A percentile compares a stretch with the other conserved stretches of the same genome.
phyloP scores from a whole-genome alignment of 495 filamentous ascomycete species.

The Pseudevernia furfuracea region DNA sequence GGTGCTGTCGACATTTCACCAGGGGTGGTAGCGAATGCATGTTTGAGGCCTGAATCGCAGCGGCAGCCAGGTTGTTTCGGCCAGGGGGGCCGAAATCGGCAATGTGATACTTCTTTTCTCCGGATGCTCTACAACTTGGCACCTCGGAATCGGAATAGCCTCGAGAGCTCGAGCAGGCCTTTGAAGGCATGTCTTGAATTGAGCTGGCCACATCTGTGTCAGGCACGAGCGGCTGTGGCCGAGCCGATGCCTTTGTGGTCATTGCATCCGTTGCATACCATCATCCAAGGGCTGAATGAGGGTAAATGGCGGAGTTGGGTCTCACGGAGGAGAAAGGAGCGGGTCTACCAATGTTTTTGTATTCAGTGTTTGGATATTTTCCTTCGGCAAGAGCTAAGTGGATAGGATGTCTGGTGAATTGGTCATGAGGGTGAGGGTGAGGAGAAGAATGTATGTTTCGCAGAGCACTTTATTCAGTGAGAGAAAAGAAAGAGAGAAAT shows the following conservation, averaged over 20 bases:
- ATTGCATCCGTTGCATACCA: slow-evolving; percentile 12
- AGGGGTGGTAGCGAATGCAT: slow-evolving; percentile 4
- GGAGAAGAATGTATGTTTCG: too few species aligned
- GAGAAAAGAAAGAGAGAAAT: too few species aligned
- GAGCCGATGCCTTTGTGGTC: slow-evolving; percentile 13
- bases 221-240: slow-evolving; percentile 12
- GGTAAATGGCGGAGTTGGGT: neutral
- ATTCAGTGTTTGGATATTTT: too few species aligned
- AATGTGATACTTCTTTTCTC: slow-evolving; percentile 6
- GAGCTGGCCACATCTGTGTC: slow-evolving; percentile 7
- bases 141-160: slow-evolving; percentile 21
- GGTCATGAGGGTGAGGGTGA: too few species aligned
- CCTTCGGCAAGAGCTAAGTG: too few species aligned
- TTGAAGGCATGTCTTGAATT: neutral
- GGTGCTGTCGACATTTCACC: slow-evolving; percentile 10
- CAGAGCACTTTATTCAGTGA: too few species aligned
- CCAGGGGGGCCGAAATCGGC: slow-evolving; percentile 1
- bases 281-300: neutral
- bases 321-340: neutral
- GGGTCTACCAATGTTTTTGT: neutral
- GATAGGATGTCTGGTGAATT: too few species aligned
- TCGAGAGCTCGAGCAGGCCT: neutral
- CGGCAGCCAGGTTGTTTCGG: slow-evolving; percentile 2
- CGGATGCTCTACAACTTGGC: slow-evolving; percentile 12
- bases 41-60: neutral